Evolutionary conservation across 2,329 filamentous ascomycete species (phyloP).

Genomic region (Sarocladium strictum): DNA sequence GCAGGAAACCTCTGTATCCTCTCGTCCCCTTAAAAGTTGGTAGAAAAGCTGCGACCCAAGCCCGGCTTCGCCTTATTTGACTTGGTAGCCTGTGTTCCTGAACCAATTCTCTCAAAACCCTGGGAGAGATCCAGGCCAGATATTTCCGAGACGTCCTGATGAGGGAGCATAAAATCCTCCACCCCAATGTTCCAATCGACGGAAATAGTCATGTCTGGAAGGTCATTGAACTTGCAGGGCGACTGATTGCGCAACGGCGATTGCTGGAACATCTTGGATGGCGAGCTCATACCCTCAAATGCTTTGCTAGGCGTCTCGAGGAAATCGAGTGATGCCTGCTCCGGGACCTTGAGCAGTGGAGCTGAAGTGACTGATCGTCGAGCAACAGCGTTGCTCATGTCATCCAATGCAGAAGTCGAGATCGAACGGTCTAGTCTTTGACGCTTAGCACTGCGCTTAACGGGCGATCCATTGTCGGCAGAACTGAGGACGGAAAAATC

Average conservation of each 20-base stretch:
- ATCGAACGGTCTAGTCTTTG: conserved; percentile 57
- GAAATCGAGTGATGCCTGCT: conserved; percentile 28
- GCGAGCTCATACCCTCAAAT: conserved; percentile 47
- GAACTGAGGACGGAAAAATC: conserved; percentile 36
- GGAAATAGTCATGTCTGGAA: conserved; percentile 29
- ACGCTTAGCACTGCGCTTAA: conserved; percentile 57
- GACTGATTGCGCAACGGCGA: conserved; percentile 34
- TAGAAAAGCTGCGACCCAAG: conserved; percentile 31
- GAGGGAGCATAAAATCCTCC: conserved; percentile 37
- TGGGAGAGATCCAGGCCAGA: conserved; percentile 65
- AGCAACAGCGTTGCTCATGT: conserved; percentile 49
- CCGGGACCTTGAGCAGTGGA: conserved; percentile 44
- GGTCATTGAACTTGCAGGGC: conserved; percentile 42
- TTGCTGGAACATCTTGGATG: conserved; percentile 42
- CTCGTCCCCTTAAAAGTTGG: conserved; percentile 24
- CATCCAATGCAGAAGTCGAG: conserved; percentile 55
- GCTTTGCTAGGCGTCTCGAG: conserved; percentile 54
- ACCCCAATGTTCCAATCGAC: conserved; percentile 30
- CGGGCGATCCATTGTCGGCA: conserved; percentile 54
- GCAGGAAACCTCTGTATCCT: neutral
- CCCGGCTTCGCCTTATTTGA: conserved; percentile 27
- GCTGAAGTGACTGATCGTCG: conserved; percentile 46
- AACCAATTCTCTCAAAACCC: conserved; percentile 70
- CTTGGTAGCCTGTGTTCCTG: conserved; percentile 28
- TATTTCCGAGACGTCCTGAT: conserved; percentile 48